phyloP scores from a whole-genome alignment of 108 stramenopile genomes.

The Skeletonema costatum region DNA sequence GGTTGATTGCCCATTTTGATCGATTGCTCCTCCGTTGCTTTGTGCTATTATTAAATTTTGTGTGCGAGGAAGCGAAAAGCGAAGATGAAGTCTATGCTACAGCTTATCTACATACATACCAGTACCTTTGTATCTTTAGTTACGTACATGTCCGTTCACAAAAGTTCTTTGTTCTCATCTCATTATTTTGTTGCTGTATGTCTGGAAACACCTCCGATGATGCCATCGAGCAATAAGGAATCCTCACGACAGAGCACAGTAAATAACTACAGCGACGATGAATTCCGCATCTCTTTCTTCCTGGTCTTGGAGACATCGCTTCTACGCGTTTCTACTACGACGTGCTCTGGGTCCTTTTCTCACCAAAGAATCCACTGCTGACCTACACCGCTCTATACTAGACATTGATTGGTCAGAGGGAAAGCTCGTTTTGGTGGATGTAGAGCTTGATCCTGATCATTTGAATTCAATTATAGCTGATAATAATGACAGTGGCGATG shows the following conservation, averaged over 20 bases:
- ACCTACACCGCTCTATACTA: slow-evolving; percentile 61
- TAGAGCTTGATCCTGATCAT: slow-evolving; percentile 59
- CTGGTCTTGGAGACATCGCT: slow-evolving; percentile 63
- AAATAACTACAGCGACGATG: not conserved
- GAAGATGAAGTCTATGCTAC: no score
- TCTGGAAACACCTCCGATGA: no score
- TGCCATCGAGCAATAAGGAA: no score
- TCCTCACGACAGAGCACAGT: no score
- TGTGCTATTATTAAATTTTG: no score
- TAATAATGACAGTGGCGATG: not conserved
- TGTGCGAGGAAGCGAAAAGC: no score
- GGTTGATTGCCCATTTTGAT: slow-evolving; percentile 40
- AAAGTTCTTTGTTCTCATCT: no score
- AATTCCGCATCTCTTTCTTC: not conserved
- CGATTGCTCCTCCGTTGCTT: no score
- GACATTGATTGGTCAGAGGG: slow-evolving; percentile 78
- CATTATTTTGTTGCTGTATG: no score
- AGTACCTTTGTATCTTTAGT: no score
- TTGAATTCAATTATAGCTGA: slow-evolving; percentile 23
- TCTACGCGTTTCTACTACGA: slow-evolving; percentile 77
- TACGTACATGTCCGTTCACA: no score
- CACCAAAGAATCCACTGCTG: slow-evolving; percentile 44
- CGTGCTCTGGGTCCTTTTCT: slow-evolving; percentile 73
- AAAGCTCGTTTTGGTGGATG: slow-evolving; percentile 55
- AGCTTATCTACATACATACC: no score